Evolutionary conservation across 108 stramenopile species (phyloP), one percentile per base, ranked within the genome.

Genomic region (Cyclostephanos invisitatus): DNA sequence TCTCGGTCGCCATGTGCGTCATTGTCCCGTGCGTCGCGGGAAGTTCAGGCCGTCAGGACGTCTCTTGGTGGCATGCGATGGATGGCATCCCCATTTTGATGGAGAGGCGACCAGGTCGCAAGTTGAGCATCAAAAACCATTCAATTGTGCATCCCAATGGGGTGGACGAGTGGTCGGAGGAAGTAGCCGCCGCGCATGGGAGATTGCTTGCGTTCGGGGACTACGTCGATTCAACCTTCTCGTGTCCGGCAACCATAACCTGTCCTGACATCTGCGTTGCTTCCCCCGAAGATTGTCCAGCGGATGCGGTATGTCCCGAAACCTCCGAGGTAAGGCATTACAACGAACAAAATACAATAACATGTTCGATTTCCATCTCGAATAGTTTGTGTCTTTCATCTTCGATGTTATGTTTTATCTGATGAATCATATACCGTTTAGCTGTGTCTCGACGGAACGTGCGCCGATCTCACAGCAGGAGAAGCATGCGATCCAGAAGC

Each of bases 211-310:
- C 70, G 3, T 79, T 76, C 70, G 81, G 73, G 20, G 80, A 85
- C 77, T 85, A 82, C 68, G 77, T 68, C 36, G 84, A 85, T 54
- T 62, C 60, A 47, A 56, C 81, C 53, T 82, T 74, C 51, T 32
- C 53, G 46, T 86, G 88, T 50, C 88, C 88, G 17, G 81, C 74
- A 21, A 77, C 62, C 21, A 76, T 79, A 11, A 81, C 84, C 14
- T 89, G 88, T 57, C 73, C 74, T 10, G 38, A 76, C 9, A 62
- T 86, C 11, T 89, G 88, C 55, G 83, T 84, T 27, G 72, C 78
- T 18, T 68, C 53, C 18, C 68, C 50, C 14, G 44, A 64, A 29
- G 73, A 80, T 38, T 88, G 87, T 62, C 87, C 87, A 17, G 24
- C 28, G 17, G 70, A 58, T 32, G 67, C 68, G 32, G 11, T 15